phyloP scores from a whole-genome alignment of 345 rosid species.

The Bruguiera sexangula region DNA sequence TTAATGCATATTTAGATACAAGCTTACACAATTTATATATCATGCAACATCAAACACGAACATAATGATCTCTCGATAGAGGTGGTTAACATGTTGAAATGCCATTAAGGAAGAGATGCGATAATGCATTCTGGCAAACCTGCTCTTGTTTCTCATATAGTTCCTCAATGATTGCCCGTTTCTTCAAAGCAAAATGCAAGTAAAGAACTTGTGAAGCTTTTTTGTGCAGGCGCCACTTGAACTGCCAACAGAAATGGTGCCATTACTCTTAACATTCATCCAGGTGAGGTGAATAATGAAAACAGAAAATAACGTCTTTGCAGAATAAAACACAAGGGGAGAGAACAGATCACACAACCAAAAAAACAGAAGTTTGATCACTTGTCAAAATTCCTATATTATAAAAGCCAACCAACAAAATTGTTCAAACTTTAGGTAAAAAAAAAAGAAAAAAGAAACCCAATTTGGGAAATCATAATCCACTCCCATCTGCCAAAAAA shows the following conservation, averaged over 20 bases:
- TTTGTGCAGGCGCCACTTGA: constrained; percentile 76
- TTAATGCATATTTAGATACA: neutral
- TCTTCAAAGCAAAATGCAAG: constrained; percentile 81
- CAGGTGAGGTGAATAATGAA: neutral
- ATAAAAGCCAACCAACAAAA: too few species aligned
- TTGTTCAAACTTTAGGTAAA: too few species aligned
- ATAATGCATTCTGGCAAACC: constrained; percentile 29
- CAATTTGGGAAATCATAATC: too few species aligned
- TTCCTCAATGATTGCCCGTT: constrained; percentile 69
- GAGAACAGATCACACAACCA: too few species aligned
- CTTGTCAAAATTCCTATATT: too few species aligned
- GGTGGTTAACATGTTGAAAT: neutral
- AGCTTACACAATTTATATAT: neutral
- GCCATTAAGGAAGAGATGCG: neutral
- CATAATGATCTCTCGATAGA: neutral
- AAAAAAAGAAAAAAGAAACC: too few species aligned
- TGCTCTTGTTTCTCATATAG: constrained; percentile 87
- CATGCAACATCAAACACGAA: neutral
- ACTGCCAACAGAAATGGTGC: constrained; percentile 37
- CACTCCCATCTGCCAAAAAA: too few species aligned
- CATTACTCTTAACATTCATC: constrained; percentile 1
- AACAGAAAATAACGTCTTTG: neutral
- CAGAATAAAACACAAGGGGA: too few species aligned
- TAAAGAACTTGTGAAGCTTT: constrained; percentile 92
- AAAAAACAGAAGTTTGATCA: too few species aligned